Conservation (phyloP, 352 stramenopile genomes). For the Phytophthora megakarya region DNA sequence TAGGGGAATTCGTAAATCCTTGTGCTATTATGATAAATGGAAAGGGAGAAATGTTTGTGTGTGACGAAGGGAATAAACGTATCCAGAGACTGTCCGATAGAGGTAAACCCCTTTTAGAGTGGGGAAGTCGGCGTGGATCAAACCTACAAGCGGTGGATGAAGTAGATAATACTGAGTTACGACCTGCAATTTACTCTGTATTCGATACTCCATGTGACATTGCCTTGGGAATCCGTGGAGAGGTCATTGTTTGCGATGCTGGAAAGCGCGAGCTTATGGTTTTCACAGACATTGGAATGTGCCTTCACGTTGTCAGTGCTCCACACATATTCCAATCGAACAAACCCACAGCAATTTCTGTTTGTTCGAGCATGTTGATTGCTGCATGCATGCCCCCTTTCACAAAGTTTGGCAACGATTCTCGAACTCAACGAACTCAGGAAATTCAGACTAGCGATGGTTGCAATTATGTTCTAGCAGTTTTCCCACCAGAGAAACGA, state of each 20-base stretch:
- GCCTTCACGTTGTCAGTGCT: constrained; percentile 36
- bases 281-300: constrained; percentile 48
- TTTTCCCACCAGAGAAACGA: constrained; percentile 33
- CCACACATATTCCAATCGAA: constrained; percentile 10
- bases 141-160: not conserved
- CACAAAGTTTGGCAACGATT: not conserved
- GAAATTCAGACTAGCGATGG: not conserved
- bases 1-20: constrained; percentile 41
- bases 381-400: not conserved
- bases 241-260: constrained; percentile 54
- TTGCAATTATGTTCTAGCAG: constrained; percentile 16
- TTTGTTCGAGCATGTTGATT: constrained; percentile 28
- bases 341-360: constrained; percentile 25
- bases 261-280: constrained; percentile 38
- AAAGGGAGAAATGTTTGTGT: constrained; percentile 62
- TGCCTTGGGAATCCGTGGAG: constrained; percentile 29
- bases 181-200: constrained; percentile 28
- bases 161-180: constrained; percentile 2
- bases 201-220: constrained; percentile 38
- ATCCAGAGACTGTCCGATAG: constrained; percentile 58
- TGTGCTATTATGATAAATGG: constrained; percentile 45
- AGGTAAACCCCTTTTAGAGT: constrained; percentile 45
- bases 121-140: constrained; percentile 40
- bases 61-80: constrained; percentile 63
- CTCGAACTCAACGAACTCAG: not conserved